A percentile compares a stretch with the other conserved stretches of the same genome.
These are phyloP conservation scores for Aspergillus ellipticus DNA, from an alignment of 495 filamentous ascomycete species.

Conservation along the genomic window DNA sequence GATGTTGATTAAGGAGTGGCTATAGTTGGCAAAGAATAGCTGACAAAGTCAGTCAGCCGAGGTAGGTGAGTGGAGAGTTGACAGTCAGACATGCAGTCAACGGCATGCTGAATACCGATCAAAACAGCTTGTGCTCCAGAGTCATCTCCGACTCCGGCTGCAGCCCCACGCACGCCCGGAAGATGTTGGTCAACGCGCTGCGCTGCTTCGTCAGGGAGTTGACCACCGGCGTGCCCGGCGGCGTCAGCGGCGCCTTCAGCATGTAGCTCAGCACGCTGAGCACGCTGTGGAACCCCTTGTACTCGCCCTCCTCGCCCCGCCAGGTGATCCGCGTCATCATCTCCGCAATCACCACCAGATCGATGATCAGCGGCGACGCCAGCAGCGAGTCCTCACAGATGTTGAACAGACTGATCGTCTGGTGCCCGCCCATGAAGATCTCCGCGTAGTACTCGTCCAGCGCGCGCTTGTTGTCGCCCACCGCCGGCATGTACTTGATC, in stretches of 20 bases:
- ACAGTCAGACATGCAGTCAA: not conserved
- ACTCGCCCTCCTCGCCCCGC: conserved; percentile 69
- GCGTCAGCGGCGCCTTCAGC: conserved; percentile 97
- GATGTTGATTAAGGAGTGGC: conserved; percentile 28
- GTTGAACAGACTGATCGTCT: conserved; percentile 97
- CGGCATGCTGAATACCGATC: no score
- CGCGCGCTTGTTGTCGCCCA: conserved; percentile 98
- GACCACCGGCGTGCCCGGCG: conserved; percentile 91
- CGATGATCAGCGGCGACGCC: conserved; percentile 97
- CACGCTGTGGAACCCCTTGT: conserved; percentile 93
- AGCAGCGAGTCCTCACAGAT: conserved; percentile 98
- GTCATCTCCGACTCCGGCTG: conserved; percentile 99
- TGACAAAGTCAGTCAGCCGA: no score
- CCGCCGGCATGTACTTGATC: conserved; percentile 99
- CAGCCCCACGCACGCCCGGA: conserved; percentile 95
- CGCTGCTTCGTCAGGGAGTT: conserved; percentile 97
- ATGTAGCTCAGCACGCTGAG: conserved; percentile 98
- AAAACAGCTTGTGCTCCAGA: conserved; percentile 97
- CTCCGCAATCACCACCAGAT: conserved; percentile 86
- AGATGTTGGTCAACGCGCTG: conserved; percentile 92
- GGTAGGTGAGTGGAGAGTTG: not conserved
- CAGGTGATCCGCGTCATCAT: conserved; percentile 98
- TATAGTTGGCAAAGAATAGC: conserved; percentile 25
- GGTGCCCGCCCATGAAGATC: conserved; percentile 98
- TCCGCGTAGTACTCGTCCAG: conserved; percentile 98